Percentiles rank a stretch among this genome's conserved stretches.
Conservation (phyloP, 345 rosid species). For the Pelargonium nanum region DNA sequence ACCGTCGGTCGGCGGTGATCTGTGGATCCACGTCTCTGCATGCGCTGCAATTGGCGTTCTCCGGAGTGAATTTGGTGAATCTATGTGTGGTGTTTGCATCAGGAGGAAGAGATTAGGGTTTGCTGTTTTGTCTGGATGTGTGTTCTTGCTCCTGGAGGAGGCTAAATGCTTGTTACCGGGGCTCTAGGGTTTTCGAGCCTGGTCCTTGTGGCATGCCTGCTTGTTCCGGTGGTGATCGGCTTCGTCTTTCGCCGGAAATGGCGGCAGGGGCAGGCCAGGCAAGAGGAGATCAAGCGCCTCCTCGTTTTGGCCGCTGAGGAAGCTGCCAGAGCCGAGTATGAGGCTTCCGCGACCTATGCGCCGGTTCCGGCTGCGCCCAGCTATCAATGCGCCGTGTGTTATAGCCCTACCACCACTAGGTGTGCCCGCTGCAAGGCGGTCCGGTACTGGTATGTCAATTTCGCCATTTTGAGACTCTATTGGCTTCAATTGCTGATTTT, state of each 20-base stretch:
- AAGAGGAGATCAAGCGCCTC: constrained; percentile 70
- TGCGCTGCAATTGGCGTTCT: not conserved
- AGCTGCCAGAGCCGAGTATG: constrained; percentile 64
- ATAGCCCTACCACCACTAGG: constrained; percentile 58
- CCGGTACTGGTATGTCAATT: constrained; percentile 68
- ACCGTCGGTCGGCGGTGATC: not conserved
- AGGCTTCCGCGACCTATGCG: constrained; percentile 33
- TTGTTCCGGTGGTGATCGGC: constrained; percentile 32
- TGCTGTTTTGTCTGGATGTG: not conserved
- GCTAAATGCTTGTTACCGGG: constrained; percentile 75
- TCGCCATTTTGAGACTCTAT: not conserved
- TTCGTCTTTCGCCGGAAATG: constrained; percentile 58
- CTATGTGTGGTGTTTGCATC: constrained; percentile 13
- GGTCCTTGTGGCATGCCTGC: constrained; percentile 40
- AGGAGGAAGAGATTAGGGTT: constrained; percentile 1
- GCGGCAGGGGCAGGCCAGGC: constrained; percentile 44
- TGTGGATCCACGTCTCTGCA: not conserved
- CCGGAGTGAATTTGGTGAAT: not conserved
- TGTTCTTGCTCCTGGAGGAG: constrained; percentile 30
- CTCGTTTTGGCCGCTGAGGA: constrained; percentile 77
- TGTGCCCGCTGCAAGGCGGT: constrained; percentile 81
- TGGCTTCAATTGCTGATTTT: not conserved
- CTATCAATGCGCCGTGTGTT: constrained; percentile 77
- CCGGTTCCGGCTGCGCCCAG: constrained; percentile 23
- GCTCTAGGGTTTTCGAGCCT: constrained; percentile 90